Base-by-base conservation (phyloP, 192 early-diverging fungal genomes). In the Linnemannia hyalina region DNA sequence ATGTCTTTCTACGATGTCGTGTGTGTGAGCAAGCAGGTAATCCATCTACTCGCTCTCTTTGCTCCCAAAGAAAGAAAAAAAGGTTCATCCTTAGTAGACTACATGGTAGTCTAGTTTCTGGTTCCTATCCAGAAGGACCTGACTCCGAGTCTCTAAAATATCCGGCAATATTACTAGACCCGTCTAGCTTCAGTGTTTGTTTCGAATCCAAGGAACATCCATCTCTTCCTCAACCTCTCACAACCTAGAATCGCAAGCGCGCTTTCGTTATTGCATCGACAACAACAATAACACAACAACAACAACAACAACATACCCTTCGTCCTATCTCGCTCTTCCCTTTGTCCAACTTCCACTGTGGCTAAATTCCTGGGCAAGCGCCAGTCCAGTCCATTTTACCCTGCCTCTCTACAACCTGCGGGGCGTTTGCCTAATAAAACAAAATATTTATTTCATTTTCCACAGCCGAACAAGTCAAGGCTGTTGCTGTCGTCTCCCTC, bases 171-270 rank as follows among this genome's bases (percentile, higher is more conserved):
- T 57, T 29, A 65, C 26, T 65, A 65, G 26, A 13, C 11, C 11
- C 60, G 10, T 29, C 35, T 65, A 65, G 60, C 8, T 11, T 29
- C 23, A 55, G 55, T 57, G 22, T n/a, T 57, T 65, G 60, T 65
- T 65, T 65, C 60, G 60, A 65, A 65, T 29, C 11, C 10, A 65
- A 29, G 60, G 26, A 26, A 65, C 29, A 65, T 15, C 29, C 60
- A 65, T 65, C 22, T 60, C 55, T 23, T 23, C 6, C 22, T 55
- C 22, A n/a, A 23, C 55, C 4, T 60, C 55, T 26, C n/a, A 60
- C 55, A n/a, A 26, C 55, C 55, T 60, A 60, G 55, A 60, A 60
- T 60, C 23, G 55, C 55, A 60, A 60, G n/a, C 55, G 55, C n/a
- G 52, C 23, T 60, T 26, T 60, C 18, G 44, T 46, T 9, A 7